Conservation (phyloP, 2,329 filamentous ascomycete genomes). For the Aspergillus fumigatus region DNA sequence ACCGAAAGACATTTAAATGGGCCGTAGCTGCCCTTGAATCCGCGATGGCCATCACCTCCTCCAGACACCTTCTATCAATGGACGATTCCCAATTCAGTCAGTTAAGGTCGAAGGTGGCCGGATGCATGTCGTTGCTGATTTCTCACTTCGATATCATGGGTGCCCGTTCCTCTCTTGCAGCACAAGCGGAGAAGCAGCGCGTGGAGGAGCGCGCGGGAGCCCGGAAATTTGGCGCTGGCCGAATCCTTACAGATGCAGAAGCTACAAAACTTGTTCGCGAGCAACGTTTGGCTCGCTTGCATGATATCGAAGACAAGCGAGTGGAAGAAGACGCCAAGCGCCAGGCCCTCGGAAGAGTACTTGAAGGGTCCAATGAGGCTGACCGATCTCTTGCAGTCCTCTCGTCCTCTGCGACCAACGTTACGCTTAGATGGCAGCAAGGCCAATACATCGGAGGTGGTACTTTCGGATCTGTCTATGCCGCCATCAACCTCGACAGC, state of each 20-base stretch:
- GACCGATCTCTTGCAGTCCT: slow-evolving; percentile 92
- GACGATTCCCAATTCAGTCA: slow-evolving; percentile 81
- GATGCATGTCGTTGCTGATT: slow-evolving; percentile 95
- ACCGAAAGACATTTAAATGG: slow-evolving; percentile 96
- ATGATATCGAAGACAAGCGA: slow-evolving; percentile 71
- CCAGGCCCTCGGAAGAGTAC: slow-evolving; percentile 79
- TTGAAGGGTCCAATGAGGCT: slow-evolving; percentile 93
- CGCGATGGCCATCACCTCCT: slow-evolving; percentile 93
- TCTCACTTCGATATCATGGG: slow-evolving; percentile 99
- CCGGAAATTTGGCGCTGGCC: slow-evolving; percentile 72
- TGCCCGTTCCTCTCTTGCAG: slow-evolving; percentile 84
- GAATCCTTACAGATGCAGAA: slow-evolving; percentile 75
- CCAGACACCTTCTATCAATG: slow-evolving; percentile 86
- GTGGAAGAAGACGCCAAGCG: slow-evolving; percentile 78
- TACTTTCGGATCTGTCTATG: slow-evolving; percentile 96
- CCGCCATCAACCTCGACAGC: slow-evolving; percentile 93
- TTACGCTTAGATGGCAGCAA: slow-evolving; percentile 96
- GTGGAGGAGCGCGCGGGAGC: slow-evolving; percentile 76
- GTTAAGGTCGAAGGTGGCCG: slow-evolving; percentile 82
- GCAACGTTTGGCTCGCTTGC: slow-evolving; percentile 68
- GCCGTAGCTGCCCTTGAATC: slow-evolving; percentile 93
- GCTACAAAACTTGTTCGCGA: slow-evolving; percentile 69
- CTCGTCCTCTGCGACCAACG: slow-evolving; percentile 89
- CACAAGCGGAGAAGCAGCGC: slow-evolving; percentile 86
- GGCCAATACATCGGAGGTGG: slow-evolving; percentile 97